These are phyloP conservation scores for Chrysoporthe deuterocubensis DNA, from an alignment of 2,329 filamentous ascomycete species.

Conservation along the genomic window DNA sequence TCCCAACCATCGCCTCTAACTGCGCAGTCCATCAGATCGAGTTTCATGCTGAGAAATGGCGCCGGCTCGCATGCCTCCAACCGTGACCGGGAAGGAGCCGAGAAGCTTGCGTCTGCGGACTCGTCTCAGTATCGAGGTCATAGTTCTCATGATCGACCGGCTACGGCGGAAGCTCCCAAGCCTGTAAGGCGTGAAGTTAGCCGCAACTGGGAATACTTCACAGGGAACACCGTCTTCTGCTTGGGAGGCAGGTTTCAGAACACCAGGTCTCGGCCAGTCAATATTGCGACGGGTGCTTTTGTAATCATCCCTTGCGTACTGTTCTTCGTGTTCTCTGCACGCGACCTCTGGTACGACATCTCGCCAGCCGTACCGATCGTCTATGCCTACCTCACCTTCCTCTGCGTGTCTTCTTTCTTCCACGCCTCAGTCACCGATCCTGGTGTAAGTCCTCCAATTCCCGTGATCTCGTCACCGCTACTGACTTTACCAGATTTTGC, in stretches of 20 bases:
- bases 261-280: constrained; percentile 83
- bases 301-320: constrained; percentile 78
- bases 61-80: constrained; percentile 52
- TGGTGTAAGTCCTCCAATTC: constrained; percentile 68
- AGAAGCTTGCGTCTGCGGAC: constrained; percentile 81
- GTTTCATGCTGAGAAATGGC: constrained; percentile 67
- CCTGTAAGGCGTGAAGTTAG: constrained; percentile 50
- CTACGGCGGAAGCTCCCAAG: constrained; percentile 39
- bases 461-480: constrained; percentile 13
- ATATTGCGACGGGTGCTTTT: constrained; percentile 81
- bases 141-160: constrained; percentile 24
- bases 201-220: constrained; percentile 89
- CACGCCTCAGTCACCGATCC: constrained; percentile 93
- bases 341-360: constrained; percentile 84
- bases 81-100: constrained; percentile 68
- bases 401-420: constrained; percentile 91
- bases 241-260: constrained; percentile 87
- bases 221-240: constrained; percentile 91
- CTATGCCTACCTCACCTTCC: constrained; percentile 88
- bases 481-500: constrained; percentile 70
- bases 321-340: constrained; percentile 84
- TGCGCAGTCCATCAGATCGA: constrained; percentile 76
- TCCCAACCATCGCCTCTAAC: constrained; percentile 65
- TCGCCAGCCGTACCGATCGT: constrained; percentile 87
- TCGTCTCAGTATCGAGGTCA: constrained; percentile 63